Evolutionary conservation across 106 monocot genomes (phyloP), one percentile per base, ranked within the genome.

Genomic region (Phalaenopsis aphrodite): DNA sequence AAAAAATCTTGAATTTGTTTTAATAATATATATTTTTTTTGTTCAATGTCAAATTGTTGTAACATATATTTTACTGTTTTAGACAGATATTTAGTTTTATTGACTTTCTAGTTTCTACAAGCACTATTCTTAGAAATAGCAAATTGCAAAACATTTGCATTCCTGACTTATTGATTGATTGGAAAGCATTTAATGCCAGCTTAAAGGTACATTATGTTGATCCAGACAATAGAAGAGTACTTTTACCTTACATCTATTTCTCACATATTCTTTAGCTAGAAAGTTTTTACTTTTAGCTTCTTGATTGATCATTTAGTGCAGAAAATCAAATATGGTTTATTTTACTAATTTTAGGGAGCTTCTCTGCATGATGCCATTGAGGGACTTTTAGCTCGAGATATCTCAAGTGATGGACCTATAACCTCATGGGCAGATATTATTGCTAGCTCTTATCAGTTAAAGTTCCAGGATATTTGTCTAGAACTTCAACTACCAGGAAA

Each of bases 281-380:
- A 23, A 67, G 9, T 30, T 23, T 38, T 8, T 37, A 58, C 21
- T 10, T 17, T 69, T 69, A 9, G 69, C 69, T 69, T 69, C 14
- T 36, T 69, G 69, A 69, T 67, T 71, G 2, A 49, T 86, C 42
- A 72, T 49, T 78, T 57, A 52, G 16, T 61, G 41, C 39, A 41
- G 19, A 52, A 45, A 67, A 37, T 67, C 8, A 39, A 43, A 45
- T 67, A 67, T 56, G 81, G 41, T 76, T 75, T 78, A 10, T 48
- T 58, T 41, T 82, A 57, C 55, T 80, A 47, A 82, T 83, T 84
- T 67, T 89, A 95, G 95, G 95, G 92, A 52, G 82, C 87, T 72
- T 76, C 81, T 75, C 75, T 95, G 73, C 92, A 92, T 82, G 86
- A 87, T 30, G 81, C 85, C 15, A 72, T 95, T 42, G 90, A 83